Evolutionary conservation across 2,329 filamentous ascomycete genomes (phyloP), one percentile per base, ranked within the genome.

Genomic region (Penicillium sp.): DNA sequence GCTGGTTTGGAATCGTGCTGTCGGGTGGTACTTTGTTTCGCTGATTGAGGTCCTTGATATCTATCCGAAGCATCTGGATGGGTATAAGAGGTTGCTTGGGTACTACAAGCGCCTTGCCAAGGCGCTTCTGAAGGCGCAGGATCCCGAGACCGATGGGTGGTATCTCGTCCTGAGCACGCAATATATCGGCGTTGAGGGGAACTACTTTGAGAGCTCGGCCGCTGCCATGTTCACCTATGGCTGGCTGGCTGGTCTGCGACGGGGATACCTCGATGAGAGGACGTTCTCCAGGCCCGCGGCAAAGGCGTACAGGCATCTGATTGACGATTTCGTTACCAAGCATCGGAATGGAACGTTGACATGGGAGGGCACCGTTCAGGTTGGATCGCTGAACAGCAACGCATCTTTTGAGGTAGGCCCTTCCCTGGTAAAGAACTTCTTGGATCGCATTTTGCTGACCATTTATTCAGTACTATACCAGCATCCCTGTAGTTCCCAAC

Each of bases 221-320:
- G 51, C 51, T 5, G 51, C 51, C 4, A 54, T 54, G 51, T 54
- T 54, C 35, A 54, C 51, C 7, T 54, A 54, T 45, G 51, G 51
- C 35, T 54, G 51, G 51, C 35, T 54, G 1, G 51, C 51, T 3
- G 51, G 51, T 3, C 35, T 54, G 51, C 35, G 51, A 11, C 8
- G 38, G 35, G 51, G 51, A 7, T 54, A 45, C n/a, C 15, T 54
- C 9, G 38, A 45, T 29, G 38, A 54, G 21, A 38, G 38, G 13
- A 45, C 30, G 35, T 54, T 21, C 23, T 26, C 35, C 13, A 44
- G 21, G 5, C 51, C 51, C 0, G 51, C 51, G 13, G 51, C 51
- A 15, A 54, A 19, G 38, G 51, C 51, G 35, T 54, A 54, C 38
- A 26, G 38, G 7, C 51, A 54, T 45, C 23, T 54, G 13, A 44